These are phyloP conservation scores for Macrotyloma uniflorum DNA, from an alignment of 306 rosid species.

Conservation along the genomic window DNA sequence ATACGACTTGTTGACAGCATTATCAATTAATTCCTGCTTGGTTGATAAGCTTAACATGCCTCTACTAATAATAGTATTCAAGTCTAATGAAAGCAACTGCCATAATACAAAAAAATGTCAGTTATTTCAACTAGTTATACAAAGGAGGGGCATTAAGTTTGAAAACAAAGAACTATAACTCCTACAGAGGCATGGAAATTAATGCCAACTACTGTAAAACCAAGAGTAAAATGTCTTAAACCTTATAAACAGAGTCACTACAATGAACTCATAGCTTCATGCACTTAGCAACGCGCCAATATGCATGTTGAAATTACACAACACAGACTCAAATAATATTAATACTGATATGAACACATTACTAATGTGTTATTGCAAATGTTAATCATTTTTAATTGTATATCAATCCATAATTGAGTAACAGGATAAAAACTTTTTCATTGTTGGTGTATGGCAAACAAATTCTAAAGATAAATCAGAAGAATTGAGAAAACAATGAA, in stretches of 20 bases:
- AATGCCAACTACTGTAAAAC: background rate
- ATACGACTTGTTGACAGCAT: conserved; percentile 59
- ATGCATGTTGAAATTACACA: background rate
- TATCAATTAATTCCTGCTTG: conserved; percentile 70
- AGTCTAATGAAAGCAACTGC: conserved; percentile 73
- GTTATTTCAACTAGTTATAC: conserved; percentile 1
- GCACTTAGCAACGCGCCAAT: background rate
- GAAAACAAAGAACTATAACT: background rate
- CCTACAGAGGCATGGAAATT: background rate
- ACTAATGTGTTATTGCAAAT: background rate
- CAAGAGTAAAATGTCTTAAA: background rate
- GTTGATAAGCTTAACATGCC: conserved; percentile 67
- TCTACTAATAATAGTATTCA: conserved; percentile 60
- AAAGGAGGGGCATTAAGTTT: background rate
- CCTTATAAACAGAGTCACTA: conserved; percentile 10
- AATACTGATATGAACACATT: background rate
- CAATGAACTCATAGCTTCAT: background rate
- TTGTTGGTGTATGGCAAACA: background rate
- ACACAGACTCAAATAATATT: background rate
- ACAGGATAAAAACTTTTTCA: background rate
- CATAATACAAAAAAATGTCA: conserved; percentile 34
- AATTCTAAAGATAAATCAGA: background rate
- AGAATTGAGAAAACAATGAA: background rate
- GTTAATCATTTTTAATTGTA: background rate
- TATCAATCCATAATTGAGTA: background rate